Evolutionary conservation across 768 basidiomycete species (phyloP).

Genomic region (Leccinum incarnatum): DNA sequence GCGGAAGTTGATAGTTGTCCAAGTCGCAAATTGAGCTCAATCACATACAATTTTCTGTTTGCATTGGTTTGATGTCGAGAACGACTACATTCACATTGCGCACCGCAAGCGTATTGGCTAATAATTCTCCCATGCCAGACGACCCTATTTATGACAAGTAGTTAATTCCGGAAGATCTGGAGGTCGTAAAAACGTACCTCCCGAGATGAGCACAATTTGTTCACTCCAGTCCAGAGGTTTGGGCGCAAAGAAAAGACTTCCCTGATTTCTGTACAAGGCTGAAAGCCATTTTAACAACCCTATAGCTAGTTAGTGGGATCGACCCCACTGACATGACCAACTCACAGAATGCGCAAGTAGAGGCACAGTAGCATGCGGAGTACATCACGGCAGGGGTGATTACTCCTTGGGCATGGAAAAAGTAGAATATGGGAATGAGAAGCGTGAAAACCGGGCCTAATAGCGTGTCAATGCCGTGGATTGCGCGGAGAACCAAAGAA

Average conservation of each 20-base stretch:
- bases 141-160: constrained; percentile 52
- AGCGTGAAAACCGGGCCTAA: constrained; percentile 82
- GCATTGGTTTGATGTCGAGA: constrained; percentile 76
- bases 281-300: constrained; percentile 73
- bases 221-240: constrained; percentile 76
- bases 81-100: constrained; percentile 83
- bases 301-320: constrained; percentile 28
- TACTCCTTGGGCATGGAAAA: constrained; percentile 62
- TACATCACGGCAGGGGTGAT: constrained; percentile 50
- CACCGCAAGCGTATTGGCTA: constrained; percentile 84
- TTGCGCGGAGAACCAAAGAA: background rate
- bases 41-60: constrained; percentile 69
- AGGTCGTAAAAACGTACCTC: constrained; percentile 51
- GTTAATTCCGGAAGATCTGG: background rate
- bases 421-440: constrained; percentile 75
- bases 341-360: constrained; percentile 68
- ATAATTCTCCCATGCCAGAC: constrained; percentile 84
- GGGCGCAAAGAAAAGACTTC: constrained; percentile 58
- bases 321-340: constrained; percentile 7
- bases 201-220: constrained; percentile 88
- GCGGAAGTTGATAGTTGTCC: constrained; percentile 3
- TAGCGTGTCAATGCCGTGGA: constrained; percentile 4
- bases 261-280: constrained; percentile 71
- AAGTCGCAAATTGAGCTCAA: background rate
- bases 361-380: constrained; percentile 54